Conservation (phyloP, 1,139 yeast species). For the Candida albicans region DNA sequence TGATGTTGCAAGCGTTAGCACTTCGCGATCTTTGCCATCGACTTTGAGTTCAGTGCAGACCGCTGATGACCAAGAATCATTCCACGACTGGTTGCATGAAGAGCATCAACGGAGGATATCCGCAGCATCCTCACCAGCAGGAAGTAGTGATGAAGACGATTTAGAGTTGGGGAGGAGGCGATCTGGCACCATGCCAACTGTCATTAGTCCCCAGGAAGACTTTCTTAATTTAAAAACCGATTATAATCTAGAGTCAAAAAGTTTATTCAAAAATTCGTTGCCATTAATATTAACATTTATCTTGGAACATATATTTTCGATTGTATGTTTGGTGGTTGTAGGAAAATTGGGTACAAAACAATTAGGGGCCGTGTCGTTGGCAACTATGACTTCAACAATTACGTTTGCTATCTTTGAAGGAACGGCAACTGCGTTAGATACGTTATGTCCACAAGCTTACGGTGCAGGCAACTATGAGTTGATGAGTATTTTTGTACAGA, state of each 20-base stretch:
- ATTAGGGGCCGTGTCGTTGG: constrained; percentile 80
- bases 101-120: constrained; percentile 64
- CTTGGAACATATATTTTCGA: constrained; percentile 69
- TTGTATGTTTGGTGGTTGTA: constrained; percentile 69
- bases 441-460: constrained; percentile 82
- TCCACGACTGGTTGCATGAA: constrained; percentile 60
- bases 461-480: constrained; percentile 65
- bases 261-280: constrained; percentile 53
- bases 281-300: constrained; percentile 70
- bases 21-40: constrained; percentile 65
- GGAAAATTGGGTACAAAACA: constrained; percentile 73
- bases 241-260: constrained; percentile 43
- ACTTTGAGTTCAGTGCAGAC: constrained; percentile 51
- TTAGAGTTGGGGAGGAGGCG: constrained; percentile 17
- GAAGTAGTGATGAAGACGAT: constrained; percentile 16
- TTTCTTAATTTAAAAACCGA: constrained; percentile 48
- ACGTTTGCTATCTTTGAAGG: constrained; percentile 86
- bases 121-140: constrained; percentile 32
- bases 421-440: constrained; percentile 82
- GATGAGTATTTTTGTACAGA: constrained; percentile 64
- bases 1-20: constrained; percentile 53
- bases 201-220: constrained; percentile 18
- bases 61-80: constrained; percentile 54
- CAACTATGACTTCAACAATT: constrained; percentile 85
- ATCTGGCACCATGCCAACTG: constrained; percentile 7